phyloP scores from a whole-genome alignment of 495 filamentous ascomycete species.

The Penicillium odoratum region DNA sequence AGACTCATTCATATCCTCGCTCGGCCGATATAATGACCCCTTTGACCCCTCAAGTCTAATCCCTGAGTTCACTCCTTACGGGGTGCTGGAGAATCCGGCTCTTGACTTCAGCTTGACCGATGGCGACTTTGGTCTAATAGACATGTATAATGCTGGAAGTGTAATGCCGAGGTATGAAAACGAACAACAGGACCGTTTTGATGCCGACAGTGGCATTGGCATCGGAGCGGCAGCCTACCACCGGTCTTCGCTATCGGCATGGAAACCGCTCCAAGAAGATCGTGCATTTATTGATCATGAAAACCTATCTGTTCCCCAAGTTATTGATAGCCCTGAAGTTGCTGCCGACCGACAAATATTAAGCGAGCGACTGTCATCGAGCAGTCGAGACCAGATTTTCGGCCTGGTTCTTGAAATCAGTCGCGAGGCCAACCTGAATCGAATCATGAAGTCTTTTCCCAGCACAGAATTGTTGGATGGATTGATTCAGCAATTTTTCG shows the following conservation, averaged over 20 bases:
- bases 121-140: constrained; percentile 58
- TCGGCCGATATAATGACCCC: constrained; percentile 29
- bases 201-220: constrained; percentile 29
- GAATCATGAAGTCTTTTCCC: constrained; percentile 60
- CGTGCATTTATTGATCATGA: constrained; percentile 52
- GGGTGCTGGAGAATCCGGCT: constrained; percentile 43
- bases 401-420: constrained; percentile 56
- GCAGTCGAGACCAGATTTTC: constrained; percentile 56
- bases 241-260: constrained; percentile 53
- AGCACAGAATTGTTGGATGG: constrained; percentile 58
- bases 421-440: constrained; percentile 42
- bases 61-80: constrained; percentile 30
- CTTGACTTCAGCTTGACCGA: constrained; percentile 60
- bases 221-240: constrained; percentile 41
- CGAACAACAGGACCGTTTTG: constrained; percentile 14
- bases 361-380: constrained; percentile 40
- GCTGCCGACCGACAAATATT: constrained; percentile 26
- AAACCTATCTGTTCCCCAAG: constrained; percentile 51
- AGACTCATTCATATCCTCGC: constrained; percentile 31
- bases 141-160: constrained; percentile 54
- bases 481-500: constrained; percentile 61
- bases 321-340: constrained; percentile 33
- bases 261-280: constrained; percentile 52
- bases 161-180: constrained; percentile 24
- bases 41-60: constrained; percentile 26